Conservation (phyloP, 352 stramenopile genomes). For the Albugo laibachii region DNA sequence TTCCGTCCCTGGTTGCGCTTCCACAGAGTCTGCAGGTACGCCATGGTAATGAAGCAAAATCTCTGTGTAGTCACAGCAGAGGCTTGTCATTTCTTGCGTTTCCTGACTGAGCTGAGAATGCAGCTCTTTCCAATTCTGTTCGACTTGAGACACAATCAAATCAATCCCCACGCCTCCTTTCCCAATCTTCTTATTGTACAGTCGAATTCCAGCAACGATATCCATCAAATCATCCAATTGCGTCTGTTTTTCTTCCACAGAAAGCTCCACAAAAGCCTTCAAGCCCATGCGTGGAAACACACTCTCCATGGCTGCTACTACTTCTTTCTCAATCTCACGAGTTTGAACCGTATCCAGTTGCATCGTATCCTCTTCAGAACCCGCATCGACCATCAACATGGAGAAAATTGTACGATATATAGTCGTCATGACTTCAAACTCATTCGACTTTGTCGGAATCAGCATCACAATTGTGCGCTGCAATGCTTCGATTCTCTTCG, state of each 20-base stretch:
- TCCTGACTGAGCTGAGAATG: slow-evolving; percentile 31
- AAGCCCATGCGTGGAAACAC: slow-evolving; percentile 88
- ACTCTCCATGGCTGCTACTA: slow-evolving; percentile 83
- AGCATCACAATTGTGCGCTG: slow-evolving; percentile 57
- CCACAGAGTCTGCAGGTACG: slow-evolving; percentile 7
- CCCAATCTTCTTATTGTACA: slow-evolving; percentile 84
- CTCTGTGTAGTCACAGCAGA: slow-evolving; percentile 65
- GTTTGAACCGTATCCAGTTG: slow-evolving; percentile 8
- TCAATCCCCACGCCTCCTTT: slow-evolving; percentile 73
- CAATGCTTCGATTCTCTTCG: slow-evolving; percentile 35
- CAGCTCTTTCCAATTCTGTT: slow-evolving; percentile 25
- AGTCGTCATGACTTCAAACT: slow-evolving; percentile 81
- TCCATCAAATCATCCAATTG: slow-evolving; percentile 81
- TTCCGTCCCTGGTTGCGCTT: slow-evolving; percentile 6
- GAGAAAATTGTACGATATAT: slow-evolving; percentile 84
- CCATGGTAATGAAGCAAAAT: slow-evolving; percentile 61
- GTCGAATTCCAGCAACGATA: slow-evolving; percentile 84
- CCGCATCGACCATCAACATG: slow-evolving; percentile 49
- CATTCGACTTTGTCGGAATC: slow-evolving; percentile 47
- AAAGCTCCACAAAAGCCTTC: slow-evolving; percentile 84
- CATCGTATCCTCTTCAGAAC: slow-evolving; percentile 11
- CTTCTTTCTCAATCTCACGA: slow-evolving; percentile 56
- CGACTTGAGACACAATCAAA: slow-evolving; percentile 30
- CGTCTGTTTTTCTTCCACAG: slow-evolving; percentile 74
- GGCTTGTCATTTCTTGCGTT: slow-evolving; percentile 36